Base-by-base conservation (phyloP, 345 rosid species). In the Sisymbrium altissimum region DNA sequence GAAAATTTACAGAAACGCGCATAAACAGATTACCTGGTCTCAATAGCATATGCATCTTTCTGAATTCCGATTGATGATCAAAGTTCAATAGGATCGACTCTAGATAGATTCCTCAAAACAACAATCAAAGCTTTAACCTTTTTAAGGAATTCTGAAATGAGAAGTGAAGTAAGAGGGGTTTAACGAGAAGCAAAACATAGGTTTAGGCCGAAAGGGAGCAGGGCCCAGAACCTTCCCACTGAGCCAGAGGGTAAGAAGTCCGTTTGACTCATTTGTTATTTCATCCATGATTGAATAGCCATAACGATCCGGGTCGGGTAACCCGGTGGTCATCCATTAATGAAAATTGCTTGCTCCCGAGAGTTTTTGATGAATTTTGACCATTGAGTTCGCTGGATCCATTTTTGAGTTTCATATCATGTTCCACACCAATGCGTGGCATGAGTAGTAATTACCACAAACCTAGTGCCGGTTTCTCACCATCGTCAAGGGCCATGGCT, bases 401-500 rank as follows among this genome's bases (percentile, higher is more conserved):
- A n/a, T n/a, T n/a, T n/a, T n/a, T n/a, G n/a, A n/a, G n/a, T n/a
- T n/a, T n/a, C n/a, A n/a, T n/a, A n/a, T n/a, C n/a, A n/a, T n/a
- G 48, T 13, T 59, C 64, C 43, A 33, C 7, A 32, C 33, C 11
- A 65, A 85, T 86, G 90, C 88, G 83, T 67, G 90, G 84, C 44
- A 58, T 84, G 71, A 68, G 84, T 3, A 72, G 76, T 71, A 72
- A 74, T 71, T 71, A 74, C 44, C 78, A 86, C 70, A 87, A 87
- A 80, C 87, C 83, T 7, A 78, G 78, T 85, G 89, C 81, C 43
- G 81, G 79, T 74, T 70, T 82, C 53, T 79, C 84, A 21, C 60
- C 35, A 23, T 46, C 60, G 3, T 32, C 72, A 23, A 57, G n/a
- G 66, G 27, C 35, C 33, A 77, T 77, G 80, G 72, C 77, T 40